Evolutionary conservation across 371 early-diverging fungal genomes (phyloP).

Genomic region (Actinomucor elegans): DNA sequence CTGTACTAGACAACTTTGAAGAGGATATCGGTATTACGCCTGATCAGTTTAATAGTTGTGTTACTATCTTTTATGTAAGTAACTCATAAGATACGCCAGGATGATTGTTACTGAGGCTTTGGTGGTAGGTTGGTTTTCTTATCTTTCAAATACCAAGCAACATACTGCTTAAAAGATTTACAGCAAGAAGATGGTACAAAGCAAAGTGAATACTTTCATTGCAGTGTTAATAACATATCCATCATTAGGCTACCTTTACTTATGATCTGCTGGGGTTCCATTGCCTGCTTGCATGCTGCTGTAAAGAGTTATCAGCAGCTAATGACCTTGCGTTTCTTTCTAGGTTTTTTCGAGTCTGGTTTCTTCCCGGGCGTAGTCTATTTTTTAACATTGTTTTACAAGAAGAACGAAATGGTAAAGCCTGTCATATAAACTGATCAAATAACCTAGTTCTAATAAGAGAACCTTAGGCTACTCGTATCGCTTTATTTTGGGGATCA

Average conservation of each 20-base stretch:
- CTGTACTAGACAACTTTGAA: slow-evolving; percentile 51
- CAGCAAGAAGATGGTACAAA: slow-evolving; percentile 40
- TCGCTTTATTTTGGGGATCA: slow-evolving; percentile 51
- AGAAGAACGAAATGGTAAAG: slow-evolving; percentile 46
- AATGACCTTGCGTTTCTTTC: slow-evolving; percentile 36
- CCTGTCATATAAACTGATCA: neutral
- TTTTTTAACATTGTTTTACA: slow-evolving; percentile 45
- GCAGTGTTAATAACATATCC: neutral
- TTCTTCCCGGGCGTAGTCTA: slow-evolving; percentile 50
- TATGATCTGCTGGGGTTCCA: slow-evolving; percentile 43
- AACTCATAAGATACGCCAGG: too few relatives aligned
- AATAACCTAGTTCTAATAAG: too few relatives aligned
- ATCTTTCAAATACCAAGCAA: slow-evolving; percentile 51
- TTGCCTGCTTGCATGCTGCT: slow-evolving; percentile 38
- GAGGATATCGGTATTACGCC: slow-evolving; percentile 45
- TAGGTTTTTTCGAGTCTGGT: slow-evolving; percentile 47
- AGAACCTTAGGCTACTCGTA: slow-evolving; percentile 44
- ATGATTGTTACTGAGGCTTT: too few relatives aligned
- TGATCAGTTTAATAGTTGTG: slow-evolving; percentile 48
- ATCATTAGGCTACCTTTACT: slow-evolving; percentile 37
- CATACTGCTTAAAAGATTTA: slow-evolving; percentile 39
- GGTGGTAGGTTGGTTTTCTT: slow-evolving; percentile 44
- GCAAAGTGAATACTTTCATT: neutral
- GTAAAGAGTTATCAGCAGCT: slow-evolving; percentile 31
- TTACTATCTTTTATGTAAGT: slow-evolving; percentile 45